Percentiles rank a stretch among this genome's conserved stretches.
Conservation (phyloP, 1,284 basidiomycete species). For the Ganoderma lingzhi region DNA sequence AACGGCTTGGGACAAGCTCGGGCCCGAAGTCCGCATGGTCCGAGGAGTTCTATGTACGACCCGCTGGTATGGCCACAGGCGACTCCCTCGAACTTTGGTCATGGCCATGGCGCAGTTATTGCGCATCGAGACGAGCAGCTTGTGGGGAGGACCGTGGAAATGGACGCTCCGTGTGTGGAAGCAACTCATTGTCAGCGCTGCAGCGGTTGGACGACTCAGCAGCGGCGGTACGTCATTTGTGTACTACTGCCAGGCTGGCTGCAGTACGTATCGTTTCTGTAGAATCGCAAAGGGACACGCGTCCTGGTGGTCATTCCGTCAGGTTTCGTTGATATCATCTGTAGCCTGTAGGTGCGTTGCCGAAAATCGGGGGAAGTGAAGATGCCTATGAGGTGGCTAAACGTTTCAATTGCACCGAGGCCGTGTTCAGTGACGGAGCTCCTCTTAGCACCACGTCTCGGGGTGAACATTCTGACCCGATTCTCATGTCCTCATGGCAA, state of each 20-base stretch:
- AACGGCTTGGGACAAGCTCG: too few relatives aligned
- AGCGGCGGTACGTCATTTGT: background rate
- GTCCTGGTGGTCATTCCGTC: background rate
- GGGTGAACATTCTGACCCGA: background rate
- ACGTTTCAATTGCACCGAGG: background rate
- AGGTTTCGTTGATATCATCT: background rate
- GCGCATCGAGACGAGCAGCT: background rate
- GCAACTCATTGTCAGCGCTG: background rate
- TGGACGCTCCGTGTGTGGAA: background rate
- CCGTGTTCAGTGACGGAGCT: background rate
- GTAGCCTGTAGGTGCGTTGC: background rate
- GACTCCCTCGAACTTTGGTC: too few relatives aligned
- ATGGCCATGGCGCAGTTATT: too few relatives aligned
- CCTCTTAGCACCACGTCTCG: background rate
- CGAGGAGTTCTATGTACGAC: too few relatives aligned
- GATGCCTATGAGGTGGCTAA: background rate
- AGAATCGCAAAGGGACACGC: background rate
- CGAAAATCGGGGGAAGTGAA: background rate
- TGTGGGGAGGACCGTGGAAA: too few relatives aligned
- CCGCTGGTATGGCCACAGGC: too few relatives aligned
- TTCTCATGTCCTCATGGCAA: background rate
- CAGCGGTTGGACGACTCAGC: background rate
- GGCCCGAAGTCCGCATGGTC: too few relatives aligned
- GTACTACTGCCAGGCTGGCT: too few relatives aligned
- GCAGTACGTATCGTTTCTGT: background rate